Conservation (phyloP, 2,329 filamentous ascomycete genomes). For the Trichoderma atrobrunneum region DNA sequence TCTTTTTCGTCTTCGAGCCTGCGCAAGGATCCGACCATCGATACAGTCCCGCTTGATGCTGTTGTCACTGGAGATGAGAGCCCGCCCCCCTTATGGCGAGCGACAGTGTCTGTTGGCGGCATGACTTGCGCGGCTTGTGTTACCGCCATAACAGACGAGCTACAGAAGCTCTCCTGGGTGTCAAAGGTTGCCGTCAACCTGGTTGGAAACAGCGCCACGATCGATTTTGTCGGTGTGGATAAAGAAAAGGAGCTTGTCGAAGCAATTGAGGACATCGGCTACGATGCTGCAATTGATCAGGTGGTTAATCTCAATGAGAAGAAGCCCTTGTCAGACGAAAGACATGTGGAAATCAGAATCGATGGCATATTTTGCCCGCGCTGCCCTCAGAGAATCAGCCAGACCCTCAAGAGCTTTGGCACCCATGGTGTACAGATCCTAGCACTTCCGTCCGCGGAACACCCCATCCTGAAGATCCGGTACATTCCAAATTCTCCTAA, state of each 20-base stretch:
- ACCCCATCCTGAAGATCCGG: conserved; percentile 66
- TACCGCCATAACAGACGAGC: conserved; percentile 58
- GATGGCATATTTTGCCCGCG: conserved; percentile 74
- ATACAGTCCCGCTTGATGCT: conserved; percentile 4
- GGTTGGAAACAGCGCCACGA: conserved; percentile 62
- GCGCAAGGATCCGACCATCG: neutral
- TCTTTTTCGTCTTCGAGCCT: conserved; percentile 4
- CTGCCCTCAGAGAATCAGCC: conserved; percentile 60
- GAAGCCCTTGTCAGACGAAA: conserved; percentile 38
- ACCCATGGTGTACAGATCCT: conserved; percentile 51
- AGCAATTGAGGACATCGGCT: conserved; percentile 61
- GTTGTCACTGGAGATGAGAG: conserved; percentile 21
- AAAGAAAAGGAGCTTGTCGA: conserved; percentile 39
- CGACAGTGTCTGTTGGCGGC: conserved; percentile 60
- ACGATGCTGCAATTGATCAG: conserved; percentile 59
- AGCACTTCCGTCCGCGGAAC: conserved; percentile 53
- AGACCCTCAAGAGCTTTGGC: conserved; percentile 52
- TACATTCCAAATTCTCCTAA: conserved; percentile 67
- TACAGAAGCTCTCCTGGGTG: conserved; percentile 57
- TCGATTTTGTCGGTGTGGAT: conserved; percentile 48
- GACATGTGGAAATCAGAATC: conserved; percentile 63
- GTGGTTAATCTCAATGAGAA: conserved; percentile 43
- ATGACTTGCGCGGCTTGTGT: conserved; percentile 73
- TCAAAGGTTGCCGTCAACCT: conserved; percentile 60
- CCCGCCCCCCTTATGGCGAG: conserved; percentile 41